Evolutionary conservation across 2,329 filamentous ascomycete species (phyloP), one percentile per base, ranked within the genome.

Genomic region (Ophiostoma angusticollis): DNA sequence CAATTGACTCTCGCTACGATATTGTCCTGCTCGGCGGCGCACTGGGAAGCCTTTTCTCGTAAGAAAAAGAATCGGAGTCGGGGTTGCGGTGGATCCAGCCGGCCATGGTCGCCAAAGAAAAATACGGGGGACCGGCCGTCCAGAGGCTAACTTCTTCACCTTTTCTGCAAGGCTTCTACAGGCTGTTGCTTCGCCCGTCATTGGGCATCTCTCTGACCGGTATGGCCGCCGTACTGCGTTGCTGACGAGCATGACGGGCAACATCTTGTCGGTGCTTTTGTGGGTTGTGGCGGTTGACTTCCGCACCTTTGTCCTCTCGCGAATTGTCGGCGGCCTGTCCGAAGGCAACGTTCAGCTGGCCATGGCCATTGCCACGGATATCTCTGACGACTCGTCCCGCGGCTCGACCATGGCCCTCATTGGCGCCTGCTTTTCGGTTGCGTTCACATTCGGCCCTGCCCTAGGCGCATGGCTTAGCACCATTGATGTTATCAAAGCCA

Each of bases 271-370:
- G 17, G 91, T 98, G 8, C 77, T 93, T 21, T 74, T 98, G 11
- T 98, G 91, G 91, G 85, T 95, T 8, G 74, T 80, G 31, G 91
- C 91, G 1, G 81, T 84, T 39, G 89, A 96, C 61, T 98, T 98
- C 63, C 77, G 87, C 30, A 96, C 89, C 2, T 98, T 98, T 55
- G 70, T 98, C 22, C 83, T 86, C n/a, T 93, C 85, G 50, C 78
- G 91, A 36, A 64, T 98, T 2, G 84, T 98, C 1, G 91, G 91
- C 18, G 91, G 91, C 0, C 61, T 98, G 47, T 95, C 87, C 41
- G 91, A 98, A 63, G 91, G 91, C 46, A 98, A 98, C 51, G 84
- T 98, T 3, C 91, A 98, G 64, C 70, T 98, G 12, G 89, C 91
- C 5, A 91, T 89, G 46, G 89, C 91, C 30, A 96, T 98, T 57